Evolutionary conservation across 2,329 filamentous ascomycete genomes (phyloP), one percentile per base, ranked within the genome.

Genomic region (Colletotrichum sp.): DNA sequence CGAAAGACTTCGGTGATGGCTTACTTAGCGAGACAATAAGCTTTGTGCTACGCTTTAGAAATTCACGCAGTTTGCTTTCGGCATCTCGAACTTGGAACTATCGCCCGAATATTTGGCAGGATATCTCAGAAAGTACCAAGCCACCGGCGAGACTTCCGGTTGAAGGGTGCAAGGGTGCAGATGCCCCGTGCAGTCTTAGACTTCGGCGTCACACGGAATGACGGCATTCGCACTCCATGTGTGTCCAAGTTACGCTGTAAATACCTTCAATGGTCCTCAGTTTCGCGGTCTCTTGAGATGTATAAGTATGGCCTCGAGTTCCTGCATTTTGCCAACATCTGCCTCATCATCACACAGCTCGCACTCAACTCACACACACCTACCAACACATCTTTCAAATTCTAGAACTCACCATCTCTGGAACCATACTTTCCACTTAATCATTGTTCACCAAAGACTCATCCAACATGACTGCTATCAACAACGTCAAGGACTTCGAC

Each of bases 401-500:
- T 2, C 0, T 1, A 48, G 9, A n/a, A n/a, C 9, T 6, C 7
- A 48, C 0, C 18, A 48, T n/a, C 39, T 48, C 18, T 48, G 16
- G 1, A n/a, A 48, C 2, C 39, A n/a, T 0, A n/a, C 1, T 1
- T 16, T 8, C 13, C 22, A 28, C 13, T 59, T 59, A 59, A 59
- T 28, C 7, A 6, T 9, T 24, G 28, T 59, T 59, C 2, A 36
- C 24, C 24, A 59, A 59, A 59, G n/a, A 1, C n/a, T n/a, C 8
- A 48, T n/a, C 72, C 32, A 82, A 24, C 9, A 80, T 79, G 77
- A 63, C 72, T 71, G 18, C 24, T 10, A 67, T 79, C 22, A 71
- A 30, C 34, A 73, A 70, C 64, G 70, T 68, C 12, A 68, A 73
- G 6, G 73, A 75, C 4, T 87, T 84, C 68, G 86, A 88, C 80